phyloP scores from a whole-genome alignment of 208 protist species.

The Crithidia thermophila region DNA sequence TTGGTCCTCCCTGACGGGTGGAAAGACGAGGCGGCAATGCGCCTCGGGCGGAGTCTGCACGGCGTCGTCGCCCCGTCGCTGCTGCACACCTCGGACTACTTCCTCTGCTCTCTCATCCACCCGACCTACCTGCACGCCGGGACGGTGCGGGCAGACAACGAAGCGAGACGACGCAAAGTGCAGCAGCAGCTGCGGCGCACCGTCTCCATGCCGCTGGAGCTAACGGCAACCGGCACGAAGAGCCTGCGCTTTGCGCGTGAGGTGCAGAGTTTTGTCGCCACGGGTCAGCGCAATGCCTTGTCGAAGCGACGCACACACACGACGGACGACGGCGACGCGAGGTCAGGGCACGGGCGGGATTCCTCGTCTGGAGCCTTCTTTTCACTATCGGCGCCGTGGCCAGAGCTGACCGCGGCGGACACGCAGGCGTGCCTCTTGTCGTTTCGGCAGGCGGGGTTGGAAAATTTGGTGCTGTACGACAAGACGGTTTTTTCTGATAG shows the following conservation, averaged over 20 bases:
- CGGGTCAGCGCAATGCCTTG: neutral
- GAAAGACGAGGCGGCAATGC: slow-evolving; percentile 16
- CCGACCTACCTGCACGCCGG: slow-evolving; percentile 52
- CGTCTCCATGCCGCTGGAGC: slow-evolving; percentile 78
- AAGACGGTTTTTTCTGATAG: slow-evolving; percentile 1
- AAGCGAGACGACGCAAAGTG: neutral
- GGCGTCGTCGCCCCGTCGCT: slow-evolving; percentile 44
- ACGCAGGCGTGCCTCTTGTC: slow-evolving; percentile 22
- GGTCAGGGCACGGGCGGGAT: too few relatives aligned
- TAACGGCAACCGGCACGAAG: slow-evolving; percentile 50
- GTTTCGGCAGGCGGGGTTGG: slow-evolving; percentile 29
- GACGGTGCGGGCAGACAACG: slow-evolving; percentile 2
- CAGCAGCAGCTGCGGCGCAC: slow-evolving; percentile 28
- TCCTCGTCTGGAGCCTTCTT: slow-evolving; percentile 3
- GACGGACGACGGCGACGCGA: too few relatives aligned
- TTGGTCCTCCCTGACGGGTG: slow-evolving; percentile 37
- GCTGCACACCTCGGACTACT: slow-evolving; percentile 48
- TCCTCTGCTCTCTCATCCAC: slow-evolving; percentile 78
- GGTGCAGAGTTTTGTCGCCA: neutral
- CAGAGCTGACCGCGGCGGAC: slow-evolving; percentile 25
- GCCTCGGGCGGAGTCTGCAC: slow-evolving; percentile 38
- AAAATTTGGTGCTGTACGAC: slow-evolving; percentile 53
- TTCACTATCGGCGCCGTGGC: slow-evolving; percentile 20
- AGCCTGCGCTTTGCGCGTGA: slow-evolving; percentile 49
- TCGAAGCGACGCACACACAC: neutral